Evolutionary conservation across 108 stramenopile genomes (phyloP).

Genomic region (Nitzschia sp.): DNA sequence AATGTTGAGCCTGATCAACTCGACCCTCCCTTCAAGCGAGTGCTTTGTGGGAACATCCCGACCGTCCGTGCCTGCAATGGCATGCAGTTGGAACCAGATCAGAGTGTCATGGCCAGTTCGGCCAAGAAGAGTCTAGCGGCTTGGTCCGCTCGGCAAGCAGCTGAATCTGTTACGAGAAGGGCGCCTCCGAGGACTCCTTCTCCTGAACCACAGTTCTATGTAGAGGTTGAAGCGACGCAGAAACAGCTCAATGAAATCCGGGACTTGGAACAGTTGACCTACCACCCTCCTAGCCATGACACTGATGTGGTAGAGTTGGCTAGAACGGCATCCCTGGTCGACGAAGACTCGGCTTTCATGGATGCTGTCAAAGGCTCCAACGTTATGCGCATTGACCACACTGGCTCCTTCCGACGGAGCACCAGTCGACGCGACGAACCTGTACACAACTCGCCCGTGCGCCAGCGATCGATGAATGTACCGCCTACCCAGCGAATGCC

Average conservation of each 20-base stretch:
- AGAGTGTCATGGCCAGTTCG: too few relatives aligned
- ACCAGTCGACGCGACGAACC: not conserved
- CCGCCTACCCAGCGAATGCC: not conserved
- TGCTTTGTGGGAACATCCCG: slow-evolving; percentile 1
- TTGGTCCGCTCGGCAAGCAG: too few relatives aligned
- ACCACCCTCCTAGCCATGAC: not conserved
- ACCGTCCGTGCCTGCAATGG: not conserved
- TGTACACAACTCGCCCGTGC: too few relatives aligned
- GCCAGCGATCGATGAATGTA: too few relatives aligned
- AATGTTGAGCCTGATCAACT: not conserved
- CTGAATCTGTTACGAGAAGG: too few relatives aligned
- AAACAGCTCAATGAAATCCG: slow-evolving; percentile 16
- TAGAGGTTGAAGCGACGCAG: slow-evolving; percentile 28
- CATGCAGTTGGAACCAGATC: too few relatives aligned
- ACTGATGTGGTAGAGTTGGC: slow-evolving; percentile 1
- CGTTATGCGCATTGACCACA: too few relatives aligned
- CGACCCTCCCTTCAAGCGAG: not conserved
- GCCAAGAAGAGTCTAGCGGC: too few relatives aligned
- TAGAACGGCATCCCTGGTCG: slow-evolving; percentile 18
- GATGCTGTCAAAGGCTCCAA: not conserved
- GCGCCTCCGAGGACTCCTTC: not conserved
- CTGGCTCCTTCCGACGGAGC: not conserved
- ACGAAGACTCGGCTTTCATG: slow-evolving; percentile 35
- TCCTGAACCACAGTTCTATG: slow-evolving; percentile 15
- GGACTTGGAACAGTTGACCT: slow-evolving; percentile 27